A percentile compares a stretch with the other conserved stretches of the same genome.
Evolutionary conservation across 805 yeast species (phyloP).

Genomic region (Cyberlindnera euphorbiae): DNA sequence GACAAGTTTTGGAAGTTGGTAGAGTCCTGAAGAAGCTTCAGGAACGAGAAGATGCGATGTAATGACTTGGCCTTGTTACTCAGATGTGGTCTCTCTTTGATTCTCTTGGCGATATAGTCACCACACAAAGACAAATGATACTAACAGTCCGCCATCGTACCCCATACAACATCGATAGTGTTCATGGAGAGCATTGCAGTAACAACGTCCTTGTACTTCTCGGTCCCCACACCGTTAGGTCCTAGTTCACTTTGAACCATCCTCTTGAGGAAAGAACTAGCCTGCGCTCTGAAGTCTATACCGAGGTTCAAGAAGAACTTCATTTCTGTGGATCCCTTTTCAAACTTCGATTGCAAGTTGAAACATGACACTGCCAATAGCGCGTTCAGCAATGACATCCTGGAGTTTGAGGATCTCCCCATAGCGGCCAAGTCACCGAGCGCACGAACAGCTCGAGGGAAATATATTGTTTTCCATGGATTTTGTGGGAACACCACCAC

Average conservation of each 20-base stretch:
- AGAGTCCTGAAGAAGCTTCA: conserved; percentile 73
- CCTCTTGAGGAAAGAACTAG: conserved; percentile 58
- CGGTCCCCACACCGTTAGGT: conserved; percentile 29
- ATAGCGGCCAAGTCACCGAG: conserved; percentile 73
- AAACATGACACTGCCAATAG: conserved; percentile 78
- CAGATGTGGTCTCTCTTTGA: conserved; percentile 57
- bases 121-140: conserved; percentile 75
- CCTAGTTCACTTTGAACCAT: conserved; percentile 45
- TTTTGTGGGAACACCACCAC: conserved; percentile 67
- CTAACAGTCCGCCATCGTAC: conserved; percentile 81
- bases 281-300: conserved; percentile 68
- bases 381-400: conserved; percentile 75
- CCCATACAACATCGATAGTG: conserved; percentile 85
- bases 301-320: conserved; percentile 69
- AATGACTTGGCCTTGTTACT: conserved; percentile 73
- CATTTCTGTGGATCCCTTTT: conserved; percentile 62
- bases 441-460: conserved; percentile 78
- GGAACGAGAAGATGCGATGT: conserved; percentile 72
- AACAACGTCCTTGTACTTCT: conserved; percentile 78
- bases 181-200: conserved; percentile 85
- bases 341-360: conserved; percentile 68
- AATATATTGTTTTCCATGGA: conserved; percentile 86
- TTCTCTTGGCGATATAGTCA: conserved; percentile 63
- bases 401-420: conserved; percentile 70
- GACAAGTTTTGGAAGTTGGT: conserved; percentile 27